Conservation (phyloP, 2,329 filamentous ascomycete species). For the Colletotrichum sp. region DNA sequence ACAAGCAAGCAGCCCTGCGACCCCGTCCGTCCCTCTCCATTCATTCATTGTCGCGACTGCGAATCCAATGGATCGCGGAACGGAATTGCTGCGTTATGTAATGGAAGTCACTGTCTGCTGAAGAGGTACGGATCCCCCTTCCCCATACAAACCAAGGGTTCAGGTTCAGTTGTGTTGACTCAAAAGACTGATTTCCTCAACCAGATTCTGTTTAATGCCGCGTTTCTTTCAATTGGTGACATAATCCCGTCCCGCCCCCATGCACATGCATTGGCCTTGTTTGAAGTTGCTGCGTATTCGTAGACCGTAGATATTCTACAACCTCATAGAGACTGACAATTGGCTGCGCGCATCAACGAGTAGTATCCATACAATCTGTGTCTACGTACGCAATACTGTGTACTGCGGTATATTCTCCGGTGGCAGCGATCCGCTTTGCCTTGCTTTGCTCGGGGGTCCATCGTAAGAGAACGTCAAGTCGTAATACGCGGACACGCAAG, state of each 20-base stretch:
- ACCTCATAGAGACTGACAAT: background rate
- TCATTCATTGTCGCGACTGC: background rate
- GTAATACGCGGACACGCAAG: background rate
- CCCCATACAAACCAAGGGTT: background rate
- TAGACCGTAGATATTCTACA: background rate
- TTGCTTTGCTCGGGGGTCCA: background rate
- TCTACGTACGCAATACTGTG: background rate
- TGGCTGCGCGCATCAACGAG: background rate
- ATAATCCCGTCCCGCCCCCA: conserved; percentile 2
- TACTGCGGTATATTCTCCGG: background rate
- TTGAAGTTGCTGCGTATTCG: background rate
- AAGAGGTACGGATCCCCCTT: background rate
- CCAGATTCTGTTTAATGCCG: conserved; percentile 12
- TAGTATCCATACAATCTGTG: background rate
- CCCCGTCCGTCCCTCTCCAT: background rate
- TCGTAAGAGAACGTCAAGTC: background rate
- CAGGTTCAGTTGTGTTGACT: background rate
- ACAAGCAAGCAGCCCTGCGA: background rate
- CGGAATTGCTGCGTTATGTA: background rate
- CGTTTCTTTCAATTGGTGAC: background rate
- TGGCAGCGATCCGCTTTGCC: background rate
- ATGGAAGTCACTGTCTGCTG: background rate
- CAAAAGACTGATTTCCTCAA: background rate
- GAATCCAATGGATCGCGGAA: background rate
- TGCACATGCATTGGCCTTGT: background rate